Evolutionary conservation across 148 eudicot species (phyloP).

Genomic region (Diospyros kaki): DNA sequence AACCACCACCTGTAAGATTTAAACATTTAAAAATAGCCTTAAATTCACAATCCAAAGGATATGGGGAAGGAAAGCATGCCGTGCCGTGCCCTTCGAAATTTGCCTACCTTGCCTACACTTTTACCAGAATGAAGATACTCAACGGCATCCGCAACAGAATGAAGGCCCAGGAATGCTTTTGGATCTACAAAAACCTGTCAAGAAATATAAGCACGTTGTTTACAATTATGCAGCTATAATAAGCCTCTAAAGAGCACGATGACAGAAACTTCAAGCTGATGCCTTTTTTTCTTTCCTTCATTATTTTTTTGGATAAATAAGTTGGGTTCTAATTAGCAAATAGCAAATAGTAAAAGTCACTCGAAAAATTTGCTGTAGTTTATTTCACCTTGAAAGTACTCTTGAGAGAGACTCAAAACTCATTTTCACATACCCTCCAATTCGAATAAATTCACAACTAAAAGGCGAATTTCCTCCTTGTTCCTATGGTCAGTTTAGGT

Average conservation of each 20-base stretch:
- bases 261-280: background rate
- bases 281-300: background rate
- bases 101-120: conserved; percentile 83
- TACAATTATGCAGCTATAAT: background rate
- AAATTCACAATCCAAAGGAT: background rate
- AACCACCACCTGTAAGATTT: conserved; percentile 65
- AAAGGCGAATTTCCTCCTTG: too few relatives aligned
- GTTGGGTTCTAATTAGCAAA: too few relatives aligned
- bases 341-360: too few relatives aligned
- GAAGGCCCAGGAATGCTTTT: conserved; percentile 63
- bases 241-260: background rate
- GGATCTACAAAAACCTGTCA: conserved; percentile 71
- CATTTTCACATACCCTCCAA: too few relatives aligned
- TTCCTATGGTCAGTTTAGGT: too few relatives aligned
- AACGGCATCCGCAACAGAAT: conserved; percentile 90
- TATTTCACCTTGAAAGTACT: too few relatives aligned
- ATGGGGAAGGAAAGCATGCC: background rate
- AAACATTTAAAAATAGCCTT: background rate
- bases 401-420: too few relatives aligned
- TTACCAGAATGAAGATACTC: conserved; percentile 93
- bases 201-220: conserved; percentile 1
- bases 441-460: too few relatives aligned
- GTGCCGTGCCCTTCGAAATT: background rate
- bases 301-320: too few relatives aligned
- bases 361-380: too few relatives aligned